Conservation (phyloP, 352 stramenopile species). For the Hyaloperonospora brassicae region DNA sequence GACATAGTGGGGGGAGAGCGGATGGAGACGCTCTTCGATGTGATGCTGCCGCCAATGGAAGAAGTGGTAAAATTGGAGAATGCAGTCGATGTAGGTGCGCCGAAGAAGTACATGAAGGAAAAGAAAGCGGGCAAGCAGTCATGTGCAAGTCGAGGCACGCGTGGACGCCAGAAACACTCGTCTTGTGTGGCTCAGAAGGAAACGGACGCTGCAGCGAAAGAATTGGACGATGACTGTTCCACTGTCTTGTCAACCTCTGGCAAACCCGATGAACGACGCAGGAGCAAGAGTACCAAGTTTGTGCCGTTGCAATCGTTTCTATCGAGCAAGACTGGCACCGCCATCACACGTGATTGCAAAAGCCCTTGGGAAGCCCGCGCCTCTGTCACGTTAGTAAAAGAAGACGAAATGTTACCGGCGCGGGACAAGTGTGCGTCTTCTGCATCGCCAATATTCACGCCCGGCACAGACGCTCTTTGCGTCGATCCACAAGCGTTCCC, state of each 20-base stretch:
- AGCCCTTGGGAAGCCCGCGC: slow-evolving; percentile 15
- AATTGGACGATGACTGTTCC: not conserved
- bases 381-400: slow-evolving; percentile 1
- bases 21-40: slow-evolving; percentile 54
- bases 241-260: not conserved
- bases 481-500: slow-evolving; percentile 18
- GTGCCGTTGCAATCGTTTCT: slow-evolving; percentile 48
- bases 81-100: not conserved
- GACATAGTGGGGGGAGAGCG: slow-evolving; percentile 52
- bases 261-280: slow-evolving; percentile 17
- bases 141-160: slow-evolving; percentile 3
- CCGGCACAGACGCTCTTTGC: not conserved
- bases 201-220: not conserved
- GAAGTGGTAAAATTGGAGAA: slow-evolving; percentile 17
- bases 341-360: not conserved
- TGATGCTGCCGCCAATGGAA: slow-evolving; percentile 41
- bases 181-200: not conserved
- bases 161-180: not conserved
- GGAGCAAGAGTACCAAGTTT: slow-evolving; percentile 43
- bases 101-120: slow-evolving; percentile 9
- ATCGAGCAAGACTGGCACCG: slow-evolving; percentile 9
- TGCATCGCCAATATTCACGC: slow-evolving; percentile 5
- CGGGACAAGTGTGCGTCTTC: slow-evolving; percentile 2
- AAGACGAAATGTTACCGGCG: slow-evolving; percentile 2
- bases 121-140: slow-evolving; percentile 14